phyloP scores from a whole-genome alignment of 495 filamentous ascomycete species.

The Chaetomidium leptoderma region DNA sequence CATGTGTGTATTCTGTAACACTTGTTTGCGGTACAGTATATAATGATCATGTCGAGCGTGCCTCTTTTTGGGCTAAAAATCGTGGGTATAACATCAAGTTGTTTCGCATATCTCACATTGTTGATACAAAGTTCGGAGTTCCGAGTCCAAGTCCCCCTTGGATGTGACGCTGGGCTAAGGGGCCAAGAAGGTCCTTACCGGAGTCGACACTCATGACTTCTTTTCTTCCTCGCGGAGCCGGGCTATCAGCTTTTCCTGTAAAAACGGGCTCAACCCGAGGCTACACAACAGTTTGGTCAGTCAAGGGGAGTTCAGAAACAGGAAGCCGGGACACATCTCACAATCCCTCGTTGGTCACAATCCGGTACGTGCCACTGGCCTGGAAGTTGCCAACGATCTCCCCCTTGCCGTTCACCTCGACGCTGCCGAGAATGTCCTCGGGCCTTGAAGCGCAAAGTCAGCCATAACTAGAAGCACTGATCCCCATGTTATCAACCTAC shows the following conservation, averaged over 20 bases:
- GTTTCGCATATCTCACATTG: neutral
- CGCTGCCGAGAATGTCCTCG: constrained; percentile 91
- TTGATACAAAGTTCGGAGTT: too few species aligned
- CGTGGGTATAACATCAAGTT: neutral
- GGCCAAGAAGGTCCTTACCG: too few species aligned
- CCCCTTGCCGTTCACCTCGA: constrained; percentile 75
- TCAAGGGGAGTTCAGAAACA: neutral
- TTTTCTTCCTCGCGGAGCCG: constrained; percentile 27
- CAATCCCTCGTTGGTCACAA: constrained; percentile 67
- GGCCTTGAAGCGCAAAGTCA: constrained; percentile 34
- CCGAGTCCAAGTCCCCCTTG: too few species aligned
- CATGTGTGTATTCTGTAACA: too few species aligned
- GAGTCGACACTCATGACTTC: constrained; percentile 17
- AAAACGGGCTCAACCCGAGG: constrained; percentile 27
- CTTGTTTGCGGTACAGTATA: too few species aligned
- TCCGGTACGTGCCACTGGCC: constrained; percentile 62
- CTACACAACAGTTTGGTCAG: constrained; percentile 9
- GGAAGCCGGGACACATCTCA: constrained; percentile 38
- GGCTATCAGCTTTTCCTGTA: constrained; percentile 26
- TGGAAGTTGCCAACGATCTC: constrained; percentile 66
- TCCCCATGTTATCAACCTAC: constrained; percentile 19
- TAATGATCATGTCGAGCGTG: too few species aligned
- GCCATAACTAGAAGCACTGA: neutral
- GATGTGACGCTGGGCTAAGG: too few species aligned
- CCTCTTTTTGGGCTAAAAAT: too few species aligned